A percentile compares a stretch with the other conserved stretches of the same genome.
These are phyloP conservation scores for Pichia scutulata DNA, from an alignment of 805 yeast genomes.

Conservation along the genomic window DNA sequence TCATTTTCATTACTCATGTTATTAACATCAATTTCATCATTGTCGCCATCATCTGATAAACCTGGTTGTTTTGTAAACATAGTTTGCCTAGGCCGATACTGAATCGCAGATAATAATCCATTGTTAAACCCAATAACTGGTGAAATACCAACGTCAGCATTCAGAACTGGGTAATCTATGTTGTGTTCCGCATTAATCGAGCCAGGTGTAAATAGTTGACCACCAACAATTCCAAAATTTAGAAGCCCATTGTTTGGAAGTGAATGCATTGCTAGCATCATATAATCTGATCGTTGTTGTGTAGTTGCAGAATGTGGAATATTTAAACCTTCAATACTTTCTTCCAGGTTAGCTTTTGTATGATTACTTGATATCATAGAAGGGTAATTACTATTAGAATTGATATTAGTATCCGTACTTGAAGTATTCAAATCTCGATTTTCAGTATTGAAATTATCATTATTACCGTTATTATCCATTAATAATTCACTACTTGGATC, in stretches of 20 bases:
- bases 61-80: not conserved
- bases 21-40: not conserved
- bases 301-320: not conserved
- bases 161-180: not conserved
- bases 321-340: not conserved
- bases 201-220: conserved; percentile 11
- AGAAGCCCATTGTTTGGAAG: not conserved
- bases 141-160: conserved; percentile 6
- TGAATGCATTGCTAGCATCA: conserved; percentile 6
- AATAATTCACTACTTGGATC: not conserved
- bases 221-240: conserved; percentile 5
- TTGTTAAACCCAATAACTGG: conserved; percentile 14
- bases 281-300: conserved; percentile 2
- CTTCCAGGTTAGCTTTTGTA: not conserved
- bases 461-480: not conserved
- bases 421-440: not conserved
- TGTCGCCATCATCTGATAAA: not conserved
- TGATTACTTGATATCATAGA: not conserved
- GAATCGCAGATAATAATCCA: conserved; percentile 10
- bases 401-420: not conserved
- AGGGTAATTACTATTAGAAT: not conserved
- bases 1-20: not conserved
- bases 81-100: conserved; percentile 1
- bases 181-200: conserved; percentile 2
- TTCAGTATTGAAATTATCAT: not conserved